Base-by-base conservation (phyloP, 73 alveolate genomes). In the Loxodes magnus region DNA sequence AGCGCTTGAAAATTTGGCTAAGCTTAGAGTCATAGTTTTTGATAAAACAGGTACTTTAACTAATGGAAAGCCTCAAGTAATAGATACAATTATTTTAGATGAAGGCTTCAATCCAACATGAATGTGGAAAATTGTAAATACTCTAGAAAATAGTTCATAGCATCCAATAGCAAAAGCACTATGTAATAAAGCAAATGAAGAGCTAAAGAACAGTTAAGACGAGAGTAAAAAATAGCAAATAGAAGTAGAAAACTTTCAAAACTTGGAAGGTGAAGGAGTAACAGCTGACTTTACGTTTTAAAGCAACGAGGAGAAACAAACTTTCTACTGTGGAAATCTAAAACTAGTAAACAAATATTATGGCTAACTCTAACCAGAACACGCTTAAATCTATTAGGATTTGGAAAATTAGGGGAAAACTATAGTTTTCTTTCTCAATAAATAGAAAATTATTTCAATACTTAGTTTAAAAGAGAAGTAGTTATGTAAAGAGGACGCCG, bases 1-100 rank as follows among this genome's bases (percentile, higher is more conserved):
- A 17, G 90, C 71, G 30, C 60, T 85, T 21, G 96, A 85, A 67
- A 58, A 60, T 25, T 53, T 79, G 0, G 50, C 78, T 0, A 73
- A 71, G 22, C 69, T 82, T 6, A 68, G 75, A 28, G 60, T 87
- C n/a, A 52, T 90, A 5, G 88, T 87, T 21, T 86, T 86, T 73
- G 98, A 90, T 64, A 90, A 90, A 51, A 90, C 98, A 26, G 98
- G 98, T 0, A 90, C 98, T 6, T 79, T 90, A 6, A 83, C 96
- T 17, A 33, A 63, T 50, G 96, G 96, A 5, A 56, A 53, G 25
- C 78, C 77, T 23, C 15, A 33, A n/a, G 77, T 68, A 26, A 56
- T 53, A 34, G 76, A 76, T 31, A 44, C 34, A 15, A 51, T 38
- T 46, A 43, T 46, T 9, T 28, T 76, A 51, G 51, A 43, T 3